Percentiles rank a stretch among this genome's conserved stretches.
These are phyloP conservation scores for Rosa persica DNA, from an alignment of 306 rosid genomes.

Conservation along the genomic window DNA sequence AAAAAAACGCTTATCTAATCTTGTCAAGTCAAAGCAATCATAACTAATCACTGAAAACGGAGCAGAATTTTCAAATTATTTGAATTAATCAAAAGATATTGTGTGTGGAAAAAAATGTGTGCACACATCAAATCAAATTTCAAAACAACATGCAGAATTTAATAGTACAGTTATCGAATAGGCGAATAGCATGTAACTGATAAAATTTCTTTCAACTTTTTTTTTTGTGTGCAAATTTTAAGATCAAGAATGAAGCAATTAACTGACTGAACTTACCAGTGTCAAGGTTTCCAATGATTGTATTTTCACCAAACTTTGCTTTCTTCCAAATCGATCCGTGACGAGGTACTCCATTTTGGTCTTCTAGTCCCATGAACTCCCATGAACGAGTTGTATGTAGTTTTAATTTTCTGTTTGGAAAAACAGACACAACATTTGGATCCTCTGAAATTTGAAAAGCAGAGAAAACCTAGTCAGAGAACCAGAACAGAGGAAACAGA, in stretches of 20 bases:
- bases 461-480: not conserved
- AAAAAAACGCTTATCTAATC: not conserved
- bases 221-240: not conserved
- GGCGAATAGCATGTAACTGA: not conserved
- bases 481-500: not conserved
- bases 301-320: slow-evolving; percentile 49
- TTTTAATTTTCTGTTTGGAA: slow-evolving; percentile 35
- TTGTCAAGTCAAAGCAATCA: not conserved
- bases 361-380: slow-evolving; percentile 54
- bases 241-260: not conserved
- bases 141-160: not conserved
- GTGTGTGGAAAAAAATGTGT: not conserved
- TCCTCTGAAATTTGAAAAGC: slow-evolving; percentile 31
- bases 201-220: not conserved
- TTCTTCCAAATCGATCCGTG: slow-evolving; percentile 43
- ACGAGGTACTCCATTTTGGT: slow-evolving; percentile 17
- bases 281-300: slow-evolving; percentile 70
- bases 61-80: not conserved
- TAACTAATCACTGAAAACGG: not conserved
- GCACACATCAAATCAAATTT: not conserved
- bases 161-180: not conserved
- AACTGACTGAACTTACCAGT: slow-evolving; percentile 41
- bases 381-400: slow-evolving; percentile 72
- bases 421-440: slow-evolving; percentile 59
- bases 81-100: not conserved